Conservation (phyloP, 495 filamentous ascomycete species). For the Sporormia fimetaria region DNA sequence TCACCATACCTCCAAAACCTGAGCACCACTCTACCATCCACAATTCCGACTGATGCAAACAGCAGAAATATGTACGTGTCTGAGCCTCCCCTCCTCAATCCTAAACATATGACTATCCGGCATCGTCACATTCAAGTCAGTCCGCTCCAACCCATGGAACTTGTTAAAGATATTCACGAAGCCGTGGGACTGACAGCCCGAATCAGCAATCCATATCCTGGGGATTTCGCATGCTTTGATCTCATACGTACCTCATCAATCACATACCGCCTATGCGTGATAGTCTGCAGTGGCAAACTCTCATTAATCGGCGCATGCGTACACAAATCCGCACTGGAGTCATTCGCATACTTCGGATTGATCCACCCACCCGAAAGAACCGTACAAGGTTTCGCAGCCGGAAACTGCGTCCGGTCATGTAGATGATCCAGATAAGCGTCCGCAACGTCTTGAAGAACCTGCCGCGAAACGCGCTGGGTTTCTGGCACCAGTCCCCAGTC, state of each 20-base stretch:
- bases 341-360: neutral
- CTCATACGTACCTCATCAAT: neutral
- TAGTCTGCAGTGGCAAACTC: neutral
- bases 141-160: neutral
- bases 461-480: neutral
- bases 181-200: neutral
- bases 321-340: neutral
- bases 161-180: neutral
- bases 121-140: neutral
- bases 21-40: too few species aligned
- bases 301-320: neutral
- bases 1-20: too few species aligned
- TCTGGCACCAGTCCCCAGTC: neutral
- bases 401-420: neutral
- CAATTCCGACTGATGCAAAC: neutral
- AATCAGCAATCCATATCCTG: neutral
- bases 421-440: neutral
- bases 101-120: slow-evolving; percentile 1
- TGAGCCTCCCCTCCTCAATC: neutral
- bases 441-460: neutral
- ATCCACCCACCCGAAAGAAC: neutral
- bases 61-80: neutral
- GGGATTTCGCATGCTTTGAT: neutral
- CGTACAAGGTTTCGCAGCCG: neutral
- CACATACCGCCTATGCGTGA: neutral